Percentiles rank a stretch among this genome's conserved stretches.
Conservation (phyloP, 2,329 filamentous ascomycete genomes). For the Phialemoniopsis sp. region DNA sequence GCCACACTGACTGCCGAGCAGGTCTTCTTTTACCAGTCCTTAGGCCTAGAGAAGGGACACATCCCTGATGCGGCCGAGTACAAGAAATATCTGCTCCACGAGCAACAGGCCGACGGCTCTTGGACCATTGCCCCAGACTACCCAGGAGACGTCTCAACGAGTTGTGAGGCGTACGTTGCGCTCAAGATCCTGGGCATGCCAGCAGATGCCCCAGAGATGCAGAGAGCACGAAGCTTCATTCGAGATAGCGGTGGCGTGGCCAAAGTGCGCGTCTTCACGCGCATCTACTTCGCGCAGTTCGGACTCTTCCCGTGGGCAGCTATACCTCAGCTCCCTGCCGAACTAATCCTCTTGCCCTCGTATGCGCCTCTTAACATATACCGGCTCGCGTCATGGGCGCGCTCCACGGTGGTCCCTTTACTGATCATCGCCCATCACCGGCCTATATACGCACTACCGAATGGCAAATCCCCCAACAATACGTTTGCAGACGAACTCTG, state of each 20-base stretch:
- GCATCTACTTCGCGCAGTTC: conserved; percentile 12
- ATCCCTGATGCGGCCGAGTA: conserved; percentile 3
- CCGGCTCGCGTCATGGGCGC: conserved; percentile 18
- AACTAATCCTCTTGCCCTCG: conserved; percentile 24
- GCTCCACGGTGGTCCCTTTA: conserved; percentile 15
- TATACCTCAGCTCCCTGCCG: conserved; percentile 23
- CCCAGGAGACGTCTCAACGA: conserved; percentile 13
- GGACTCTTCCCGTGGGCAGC: conserved; percentile 26
- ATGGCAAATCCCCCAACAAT: conserved; percentile 13
- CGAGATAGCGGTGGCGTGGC: conserved; percentile 19
- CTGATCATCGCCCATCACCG: conserved; percentile 19
- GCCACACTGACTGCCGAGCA: conserved; percentile 4
- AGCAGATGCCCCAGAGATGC: conserved; percentile 9
- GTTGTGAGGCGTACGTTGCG: conserved; percentile 25
- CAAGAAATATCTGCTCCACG: conserved; percentile 1
- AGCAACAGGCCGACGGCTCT: conserved; percentile 6
- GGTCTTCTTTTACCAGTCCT: conserved; percentile 4
- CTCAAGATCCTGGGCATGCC: conserved; percentile 23
- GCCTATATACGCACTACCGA: conserved; percentile 21
- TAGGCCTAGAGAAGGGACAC: background rate
- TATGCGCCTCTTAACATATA: conserved; percentile 22
- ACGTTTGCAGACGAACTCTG: conserved; percentile 26
- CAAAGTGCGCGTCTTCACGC: conserved; percentile 18
- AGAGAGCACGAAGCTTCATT: conserved; percentile 16
- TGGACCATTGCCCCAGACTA: conserved; percentile 4